Evolutionary conservation across 352 stramenopile genomes (phyloP), one percentile per base, ranked within the genome.

Genomic region (Phytophthora constricta): DNA sequence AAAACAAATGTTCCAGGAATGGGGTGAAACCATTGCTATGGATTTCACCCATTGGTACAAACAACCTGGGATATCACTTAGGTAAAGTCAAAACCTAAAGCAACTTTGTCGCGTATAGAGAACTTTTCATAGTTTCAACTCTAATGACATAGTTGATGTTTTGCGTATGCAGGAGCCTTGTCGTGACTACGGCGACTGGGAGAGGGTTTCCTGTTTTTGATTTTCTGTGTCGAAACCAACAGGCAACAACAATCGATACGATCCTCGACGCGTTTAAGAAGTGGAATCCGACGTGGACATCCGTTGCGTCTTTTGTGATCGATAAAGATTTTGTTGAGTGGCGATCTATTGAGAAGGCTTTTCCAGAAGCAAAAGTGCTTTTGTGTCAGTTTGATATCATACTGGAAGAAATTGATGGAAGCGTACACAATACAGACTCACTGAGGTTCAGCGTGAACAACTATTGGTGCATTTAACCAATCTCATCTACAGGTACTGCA

Each of bases 261-360:
- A 64, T 70, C 13, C 22, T 68, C 2, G 28, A 59, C 10, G 60
- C 67, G 23, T 66, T 74, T 41, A 74, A 74, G 25, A n/a, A 62
- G 28, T 58, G 47, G 23, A 65, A 70, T 46, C 13, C 25, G 7
- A 33, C n/a, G 14, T 73, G 63, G 63, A 11, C 2, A 20, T 47
- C 41, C 16, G n/a, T 47, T 5, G 14, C 14, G 5, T 47, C 31
- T 42, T 9, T 64, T 37, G n/a, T 71, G 3, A 74, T 74, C 5
- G 64, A 71, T 34, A 71, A 77, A 47, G 64, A 74, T 33, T 74
- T 66, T 25, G 47, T 62, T 5, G 59, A 77, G 26, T 74, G 64
- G 54, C 16, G 26, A 1, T 49, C 62, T 4, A 27, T 77, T 17
- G 19, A 73, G 20, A 10, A 33, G 10, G 34, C 11, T 2, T 70